Evolutionary conservation across 495 filamentous ascomycete genomes (phyloP).

Genomic region (Daldinia decipiens): DNA sequence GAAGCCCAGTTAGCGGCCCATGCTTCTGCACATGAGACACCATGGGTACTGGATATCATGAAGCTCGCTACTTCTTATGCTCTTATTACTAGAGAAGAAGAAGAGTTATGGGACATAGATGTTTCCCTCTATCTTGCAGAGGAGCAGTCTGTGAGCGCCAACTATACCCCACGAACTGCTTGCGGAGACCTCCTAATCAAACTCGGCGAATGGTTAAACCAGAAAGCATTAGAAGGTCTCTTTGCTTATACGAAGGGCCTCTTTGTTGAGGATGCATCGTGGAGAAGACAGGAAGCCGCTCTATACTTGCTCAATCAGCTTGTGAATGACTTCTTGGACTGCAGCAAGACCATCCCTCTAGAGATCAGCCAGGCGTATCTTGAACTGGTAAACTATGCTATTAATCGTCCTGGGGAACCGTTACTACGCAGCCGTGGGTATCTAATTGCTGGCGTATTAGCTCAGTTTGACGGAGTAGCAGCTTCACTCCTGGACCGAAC

Average conservation of each 20-base stretch:
- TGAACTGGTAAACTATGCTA: slow-evolving; percentile 80
- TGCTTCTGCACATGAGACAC: slow-evolving; percentile 64
- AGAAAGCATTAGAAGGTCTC: slow-evolving; percentile 75
- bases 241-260: slow-evolving; percentile 75
- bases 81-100: slow-evolving; percentile 93
- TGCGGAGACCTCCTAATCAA: slow-evolving; percentile 92
- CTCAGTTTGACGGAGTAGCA: slow-evolving; percentile 65
- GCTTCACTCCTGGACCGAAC: slow-evolving; percentile 72
- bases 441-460: slow-evolving; percentile 79
- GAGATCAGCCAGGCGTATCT: slow-evolving; percentile 77
- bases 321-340: slow-evolving; percentile 81
- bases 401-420: slow-evolving; percentile 66
- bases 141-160: slow-evolving; percentile 93
- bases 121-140: slow-evolving; percentile 94
- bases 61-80: slow-evolving; percentile 83
- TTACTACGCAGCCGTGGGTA: slow-evolving; percentile 87
- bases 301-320: slow-evolving; percentile 85
- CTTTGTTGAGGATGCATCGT: slow-evolving; percentile 67
- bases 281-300: slow-evolving; percentile 77
- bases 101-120: slow-evolving; percentile 95
- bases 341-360: slow-evolving; percentile 69
- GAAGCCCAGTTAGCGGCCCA: slow-evolving; percentile 72
- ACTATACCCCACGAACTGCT: slow-evolving; percentile 92
- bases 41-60: slow-evolving; percentile 85
- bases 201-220: slow-evolving; percentile 87